Evolutionary conservation across 129 eudicot species (phyloP).

Genomic region (Calendula officinalis): DNA sequence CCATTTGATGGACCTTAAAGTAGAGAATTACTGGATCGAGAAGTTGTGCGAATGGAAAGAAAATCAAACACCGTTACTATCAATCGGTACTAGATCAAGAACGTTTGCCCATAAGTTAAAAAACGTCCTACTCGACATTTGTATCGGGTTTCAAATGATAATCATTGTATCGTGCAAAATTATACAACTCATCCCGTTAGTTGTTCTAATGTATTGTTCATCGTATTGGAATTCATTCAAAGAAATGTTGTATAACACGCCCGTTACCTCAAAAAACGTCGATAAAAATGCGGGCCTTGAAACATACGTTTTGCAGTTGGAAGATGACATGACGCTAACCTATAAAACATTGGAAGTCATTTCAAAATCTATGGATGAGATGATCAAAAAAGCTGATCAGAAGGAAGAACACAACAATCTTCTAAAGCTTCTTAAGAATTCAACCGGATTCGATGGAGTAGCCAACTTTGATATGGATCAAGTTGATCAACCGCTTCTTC

Average conservation of each 20-base stretch:
- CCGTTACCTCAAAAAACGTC: background rate
- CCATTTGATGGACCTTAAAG: slow-evolving; percentile 2
- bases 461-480: background rate
- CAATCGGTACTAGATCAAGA: slow-evolving; percentile 1
- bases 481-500: background rate
- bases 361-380: slow-evolving; percentile 6
- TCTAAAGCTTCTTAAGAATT: background rate
- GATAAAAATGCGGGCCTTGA: background rate
- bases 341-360: slow-evolving; percentile 1
- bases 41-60: slow-evolving; percentile 28
- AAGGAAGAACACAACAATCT: slow-evolving; percentile 8
- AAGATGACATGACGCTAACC: slow-evolving; percentile 4
- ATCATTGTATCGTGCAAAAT: slow-evolving; percentile 22
- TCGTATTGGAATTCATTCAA: slow-evolving; percentile 16
- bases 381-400: slow-evolving; percentile 5
- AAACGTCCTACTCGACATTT: background rate
- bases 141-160: slow-evolving; percentile 10
- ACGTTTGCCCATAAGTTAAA: background rate
- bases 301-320: background rate
- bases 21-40: slow-evolving; percentile 30
- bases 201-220: slow-evolving; percentile 6
- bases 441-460: slow-evolving; percentile 7
- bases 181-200: background rate
- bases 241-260: background rate
- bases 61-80: slow-evolving; percentile 2